A percentile compares a stretch with the other conserved stretches of the same genome.
Evolutionary conservation across 768 basidiomycete species (phyloP).

Genomic region (Amanita fuliginea): DNA sequence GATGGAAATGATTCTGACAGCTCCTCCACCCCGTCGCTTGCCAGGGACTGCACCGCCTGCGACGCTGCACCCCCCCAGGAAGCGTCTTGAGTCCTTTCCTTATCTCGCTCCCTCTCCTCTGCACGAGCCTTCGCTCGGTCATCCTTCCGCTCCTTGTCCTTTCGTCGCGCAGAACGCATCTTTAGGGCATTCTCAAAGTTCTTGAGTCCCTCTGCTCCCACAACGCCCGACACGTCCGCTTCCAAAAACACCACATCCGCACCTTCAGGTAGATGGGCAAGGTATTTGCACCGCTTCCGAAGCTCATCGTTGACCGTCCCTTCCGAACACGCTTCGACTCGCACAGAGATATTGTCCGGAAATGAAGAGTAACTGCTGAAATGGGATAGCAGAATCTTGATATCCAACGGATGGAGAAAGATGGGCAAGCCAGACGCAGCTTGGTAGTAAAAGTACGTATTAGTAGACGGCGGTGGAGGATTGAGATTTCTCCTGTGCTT

Average conservation of each 20-base stretch:
- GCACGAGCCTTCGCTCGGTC: constrained; percentile 72
- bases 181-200: constrained; percentile 78
- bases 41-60: background rate
- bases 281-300: constrained; percentile 91
- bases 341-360: constrained; percentile 70
- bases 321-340: constrained; percentile 68
- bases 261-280: constrained; percentile 83
- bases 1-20: background rate
- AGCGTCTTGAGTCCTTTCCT: constrained; percentile 17
- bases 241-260: constrained; percentile 94
- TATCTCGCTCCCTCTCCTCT: constrained; percentile 69
- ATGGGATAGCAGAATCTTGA: constrained; percentile 81
- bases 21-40: background rate
- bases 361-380: constrained; percentile 74
- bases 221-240: constrained; percentile 68
- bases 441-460: constrained; percentile 95
- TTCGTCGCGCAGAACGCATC: constrained; percentile 59
- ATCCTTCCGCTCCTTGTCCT: constrained; percentile 79
- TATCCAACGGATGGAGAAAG: constrained; percentile 93
- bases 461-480: constrained; percentile 77
- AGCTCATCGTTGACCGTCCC: constrained; percentile 87
- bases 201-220: constrained; percentile 65
- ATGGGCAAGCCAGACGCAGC: constrained; percentile 83
- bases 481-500: constrained; percentile 72
- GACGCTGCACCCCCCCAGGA: background rate